phyloP scores from a whole-genome alignment of 2,329 filamentous ascomycete genomes.

The Arthrobotrys iridis region DNA sequence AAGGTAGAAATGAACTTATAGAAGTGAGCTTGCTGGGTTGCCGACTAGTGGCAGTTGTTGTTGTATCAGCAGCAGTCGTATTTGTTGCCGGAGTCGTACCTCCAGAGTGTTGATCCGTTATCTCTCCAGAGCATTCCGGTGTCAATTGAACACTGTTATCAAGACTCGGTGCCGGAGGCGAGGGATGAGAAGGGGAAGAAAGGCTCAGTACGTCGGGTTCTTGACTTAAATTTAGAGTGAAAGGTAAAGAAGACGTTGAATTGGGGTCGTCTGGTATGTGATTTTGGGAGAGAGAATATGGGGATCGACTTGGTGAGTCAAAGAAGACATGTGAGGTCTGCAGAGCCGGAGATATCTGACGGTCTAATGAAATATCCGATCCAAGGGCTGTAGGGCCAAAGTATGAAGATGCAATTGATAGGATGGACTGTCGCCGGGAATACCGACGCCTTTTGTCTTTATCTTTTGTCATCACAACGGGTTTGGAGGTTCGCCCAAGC shows the following conservation, averaged over 20 bases:
- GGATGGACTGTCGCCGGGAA: conserved; percentile 29
- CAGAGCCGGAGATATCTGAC: conserved; percentile 31
- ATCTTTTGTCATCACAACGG: background rate
- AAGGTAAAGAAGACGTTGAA: background rate
- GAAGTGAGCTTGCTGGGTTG: conserved; percentile 9
- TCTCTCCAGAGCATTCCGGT: background rate
- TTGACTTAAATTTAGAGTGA: background rate
- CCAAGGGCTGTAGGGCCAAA: conserved; percentile 34
- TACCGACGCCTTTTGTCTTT: conserved; percentile 4
- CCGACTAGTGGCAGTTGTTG: background rate
- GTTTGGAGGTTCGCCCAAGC: background rate
- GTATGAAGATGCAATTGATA: conserved; percentile 35
- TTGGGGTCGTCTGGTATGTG: background rate
- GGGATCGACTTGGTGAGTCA: background rate
- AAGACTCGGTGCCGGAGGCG: conserved; percentile 27
- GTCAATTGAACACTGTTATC: conserved; percentile 23
- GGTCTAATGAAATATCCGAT: conserved; percentile 25
- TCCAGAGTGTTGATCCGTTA: background rate
- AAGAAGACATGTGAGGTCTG: conserved; percentile 44
- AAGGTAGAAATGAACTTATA: background rate
- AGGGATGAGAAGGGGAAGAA: conserved; percentile 13
- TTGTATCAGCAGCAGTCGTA: background rate
- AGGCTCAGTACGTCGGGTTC: conserved; percentile 5
- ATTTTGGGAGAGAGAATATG: background rate
- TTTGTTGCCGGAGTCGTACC: background rate